Evolutionary conservation across 495 filamentous ascomycete species (phyloP).

Genomic region (Parmelia sp.): DNA sequence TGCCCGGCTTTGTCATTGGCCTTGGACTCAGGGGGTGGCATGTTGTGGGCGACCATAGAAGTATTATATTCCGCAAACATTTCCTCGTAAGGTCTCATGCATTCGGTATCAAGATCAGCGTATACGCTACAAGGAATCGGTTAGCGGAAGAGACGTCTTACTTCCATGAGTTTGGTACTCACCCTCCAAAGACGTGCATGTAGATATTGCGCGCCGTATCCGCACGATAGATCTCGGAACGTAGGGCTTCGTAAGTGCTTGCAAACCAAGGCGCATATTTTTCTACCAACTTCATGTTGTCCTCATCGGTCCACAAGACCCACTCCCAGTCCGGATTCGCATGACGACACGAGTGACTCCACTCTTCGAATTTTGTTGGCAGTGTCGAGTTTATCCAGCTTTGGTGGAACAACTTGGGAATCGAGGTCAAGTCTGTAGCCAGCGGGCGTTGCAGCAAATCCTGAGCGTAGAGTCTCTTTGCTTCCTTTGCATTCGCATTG

Average conservation of each 20-base stretch:
- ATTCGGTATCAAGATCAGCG: conserved; percentile 28
- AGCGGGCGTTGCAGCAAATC: conserved; percentile 19
- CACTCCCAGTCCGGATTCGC: conserved; percentile 27
- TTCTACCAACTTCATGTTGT: conserved; percentile 24
- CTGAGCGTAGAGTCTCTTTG: conserved; percentile 14
- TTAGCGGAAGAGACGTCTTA: not conserved
- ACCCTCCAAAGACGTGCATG: conserved; percentile 28
- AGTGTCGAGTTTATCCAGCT: conserved; percentile 25
- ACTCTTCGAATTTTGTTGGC: conserved; percentile 25
- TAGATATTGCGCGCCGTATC: conserved; percentile 24
- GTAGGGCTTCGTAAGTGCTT: conserved; percentile 19
- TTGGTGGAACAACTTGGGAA: conserved; percentile 26
- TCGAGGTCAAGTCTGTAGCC: conserved; percentile 13
- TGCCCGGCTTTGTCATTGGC: not conserved
- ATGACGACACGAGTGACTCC: conserved; percentile 24
- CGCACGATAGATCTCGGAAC: conserved; percentile 24
- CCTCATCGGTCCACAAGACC: conserved; percentile 29
- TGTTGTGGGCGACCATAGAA: conserved; percentile 10
- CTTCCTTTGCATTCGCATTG: conserved; percentile 10
- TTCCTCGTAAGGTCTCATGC: conserved; percentile 20
- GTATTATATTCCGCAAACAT: conserved; percentile 20
- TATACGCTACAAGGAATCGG: conserved; percentile 18
- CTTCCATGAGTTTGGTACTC: not conserved
- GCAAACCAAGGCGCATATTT: conserved; percentile 25
- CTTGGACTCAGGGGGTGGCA: not conserved